Evolutionary conservation across 78 protist genomes (phyloP), one percentile per base, ranked within the genome.

Genomic region (Pigoraptor vietnamica): DNA sequence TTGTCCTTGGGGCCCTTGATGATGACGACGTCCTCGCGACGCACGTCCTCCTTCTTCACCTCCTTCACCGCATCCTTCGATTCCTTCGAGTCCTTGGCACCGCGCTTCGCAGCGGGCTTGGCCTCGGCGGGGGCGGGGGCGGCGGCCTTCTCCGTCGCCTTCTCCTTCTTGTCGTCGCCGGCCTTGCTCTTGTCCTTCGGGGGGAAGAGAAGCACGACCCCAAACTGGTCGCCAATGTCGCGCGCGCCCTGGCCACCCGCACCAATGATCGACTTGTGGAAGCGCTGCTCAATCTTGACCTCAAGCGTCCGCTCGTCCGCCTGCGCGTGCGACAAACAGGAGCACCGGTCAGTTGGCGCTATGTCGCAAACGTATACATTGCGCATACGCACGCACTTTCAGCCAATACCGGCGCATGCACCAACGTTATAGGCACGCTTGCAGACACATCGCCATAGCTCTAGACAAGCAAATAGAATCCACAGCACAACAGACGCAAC

Each of bases 181-280:
- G n/a, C n/a, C n/a, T n/a, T n/a, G n/a, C n/a, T n/a, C n/a, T n/a
- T 14, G 14, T 21, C 67, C 67, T 48, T 48, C 29, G 67, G 67
- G n/a, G 88, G 88, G 38, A 83, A 35, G 39, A 24, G 9, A 10
- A 83, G 9, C 25, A 35, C 25, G 25, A 83, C 88, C 24, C 38
- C 39, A 37, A 24, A 83, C 35, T 6, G 39, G 88, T 83, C 88
- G 23, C 35, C 39, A 83, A 83, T 32, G 34, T 83, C 88, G 88
- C 38, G 88, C 1, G 38, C 25, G 23, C 23, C 35, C 39, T 83
- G 9, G 88, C 39, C 88, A 14, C 32, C 32, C 23, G 21, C 34
- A 14, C 88, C 88, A 83, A 83, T 83, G 88, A 83, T 29, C 23
- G 35, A 24, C 88, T 83, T 83, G 88, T 83, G 88, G 88, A 34